Conservation (phyloP, 2,329 filamentous ascomycete species). For the Zarea fungicola region DNA sequence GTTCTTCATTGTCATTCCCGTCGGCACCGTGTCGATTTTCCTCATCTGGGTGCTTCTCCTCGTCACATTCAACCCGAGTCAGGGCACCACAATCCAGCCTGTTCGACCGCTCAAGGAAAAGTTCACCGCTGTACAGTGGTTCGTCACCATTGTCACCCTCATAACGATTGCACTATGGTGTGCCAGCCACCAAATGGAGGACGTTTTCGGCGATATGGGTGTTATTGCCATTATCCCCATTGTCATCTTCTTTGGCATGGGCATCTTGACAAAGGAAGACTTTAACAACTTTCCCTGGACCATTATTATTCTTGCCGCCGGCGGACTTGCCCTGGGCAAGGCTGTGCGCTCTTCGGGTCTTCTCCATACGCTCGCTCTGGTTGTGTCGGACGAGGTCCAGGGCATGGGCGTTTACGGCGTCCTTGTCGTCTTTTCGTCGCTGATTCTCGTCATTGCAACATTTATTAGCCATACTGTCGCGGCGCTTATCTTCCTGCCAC, state of each 20-base stretch:
- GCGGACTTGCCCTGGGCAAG: slow-evolving; percentile 86
- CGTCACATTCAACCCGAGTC: slow-evolving; percentile 76
- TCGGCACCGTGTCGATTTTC: slow-evolving; percentile 82
- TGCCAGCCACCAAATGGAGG: slow-evolving; percentile 79
- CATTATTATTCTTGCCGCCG: slow-evolving; percentile 95
- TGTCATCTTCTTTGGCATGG: slow-evolving; percentile 92
- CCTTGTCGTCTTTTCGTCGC: slow-evolving; percentile 72
- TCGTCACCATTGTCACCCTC: slow-evolving; percentile 79
- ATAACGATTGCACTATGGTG: slow-evolving; percentile 90
- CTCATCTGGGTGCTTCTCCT: slow-evolving; percentile 87
- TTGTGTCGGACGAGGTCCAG: slow-evolving; percentile 69
- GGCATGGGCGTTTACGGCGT: slow-evolving; percentile 81
- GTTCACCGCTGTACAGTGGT: slow-evolving; percentile 87
- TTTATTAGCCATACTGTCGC: slow-evolving; percentile 98
- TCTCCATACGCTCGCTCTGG: slow-evolving; percentile 76
- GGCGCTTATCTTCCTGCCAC: slow-evolving; percentile 85
- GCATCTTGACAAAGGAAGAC: slow-evolving; percentile 95
- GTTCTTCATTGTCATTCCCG: slow-evolving; percentile 94
- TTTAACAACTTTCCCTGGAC: slow-evolving; percentile 99
- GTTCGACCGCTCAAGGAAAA: slow-evolving; percentile 85
- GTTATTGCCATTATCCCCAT: slow-evolving; percentile 96
- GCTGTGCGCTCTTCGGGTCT: slow-evolving; percentile 91
- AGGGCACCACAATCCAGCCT: slow-evolving; percentile 82
- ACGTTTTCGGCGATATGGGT: slow-evolving; percentile 93
- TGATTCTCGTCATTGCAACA: slow-evolving; percentile 90